Evolutionary conservation across 2,329 filamentous ascomycete species (phyloP).

Genomic region (Fusarium palustre): DNA sequence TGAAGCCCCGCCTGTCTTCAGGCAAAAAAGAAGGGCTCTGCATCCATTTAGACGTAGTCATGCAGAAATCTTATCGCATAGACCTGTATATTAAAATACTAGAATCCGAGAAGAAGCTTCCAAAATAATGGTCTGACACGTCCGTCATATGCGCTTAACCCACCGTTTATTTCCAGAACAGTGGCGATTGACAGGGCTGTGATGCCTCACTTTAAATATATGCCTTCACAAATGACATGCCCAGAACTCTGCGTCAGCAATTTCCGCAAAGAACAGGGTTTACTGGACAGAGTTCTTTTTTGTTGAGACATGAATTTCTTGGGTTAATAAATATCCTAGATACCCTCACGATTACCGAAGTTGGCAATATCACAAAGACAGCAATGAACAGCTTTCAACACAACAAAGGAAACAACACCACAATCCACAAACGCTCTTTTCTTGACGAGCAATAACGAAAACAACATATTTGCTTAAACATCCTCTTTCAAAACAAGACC

Average conservation of each 20-base stretch:
- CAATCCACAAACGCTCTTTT: background rate
- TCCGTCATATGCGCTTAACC: background rate
- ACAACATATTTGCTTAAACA: background rate
- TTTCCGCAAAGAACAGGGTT: background rate
- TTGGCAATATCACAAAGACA: conserved; percentile 1
- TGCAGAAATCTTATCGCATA: background rate
- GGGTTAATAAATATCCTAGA: no score
- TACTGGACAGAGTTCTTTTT: background rate
- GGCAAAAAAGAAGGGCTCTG: background rate
- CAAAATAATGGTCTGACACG: background rate
- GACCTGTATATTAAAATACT: background rate
- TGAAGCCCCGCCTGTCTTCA: no score
- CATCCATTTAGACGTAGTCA: background rate
- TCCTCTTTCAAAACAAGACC: background rate
- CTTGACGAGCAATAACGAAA: background rate
- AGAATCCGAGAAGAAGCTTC: background rate
- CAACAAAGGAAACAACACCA: background rate
- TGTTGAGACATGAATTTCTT: background rate
- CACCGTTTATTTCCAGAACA: background rate
- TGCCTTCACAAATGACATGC: background rate
- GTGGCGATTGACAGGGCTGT: background rate
- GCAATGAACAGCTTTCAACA: background rate
- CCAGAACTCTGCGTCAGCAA: background rate
- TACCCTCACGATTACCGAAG: background rate
- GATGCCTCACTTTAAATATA: background rate